These are phyloP conservation scores for Deinandra increscens DNA, from an alignment of 129 eudicot genomes.

Conservation along the genomic window DNA sequence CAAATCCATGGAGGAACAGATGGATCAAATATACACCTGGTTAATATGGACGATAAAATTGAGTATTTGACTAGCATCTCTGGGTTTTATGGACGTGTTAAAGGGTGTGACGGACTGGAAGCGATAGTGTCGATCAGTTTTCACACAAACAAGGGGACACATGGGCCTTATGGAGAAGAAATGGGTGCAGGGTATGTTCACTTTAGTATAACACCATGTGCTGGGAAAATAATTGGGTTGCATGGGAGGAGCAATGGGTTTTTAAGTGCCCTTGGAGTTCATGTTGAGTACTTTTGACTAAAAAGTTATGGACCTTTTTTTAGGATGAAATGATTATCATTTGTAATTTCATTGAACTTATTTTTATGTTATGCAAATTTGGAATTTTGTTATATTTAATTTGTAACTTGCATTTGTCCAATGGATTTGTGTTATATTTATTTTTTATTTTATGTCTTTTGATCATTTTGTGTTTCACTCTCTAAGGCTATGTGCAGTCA, in stretches of 20 bases:
- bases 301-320: no score
- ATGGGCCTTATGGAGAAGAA: slow-evolving; percentile 28
- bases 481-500: no score
- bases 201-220: not conserved
- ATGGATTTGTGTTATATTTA: no score
- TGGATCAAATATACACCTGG: not conserved
- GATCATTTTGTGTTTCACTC: no score
- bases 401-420: no score
- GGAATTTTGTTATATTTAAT: no score
- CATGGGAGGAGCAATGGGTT: not conserved
- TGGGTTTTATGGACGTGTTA: slow-evolving; percentile 22
- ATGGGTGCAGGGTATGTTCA: not conserved
- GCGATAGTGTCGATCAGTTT: slow-evolving; percentile 18
- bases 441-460: no score
- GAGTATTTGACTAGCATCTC: slow-evolving; percentile 6
- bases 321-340: no score
- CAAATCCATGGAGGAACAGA: slow-evolving; percentile 19
- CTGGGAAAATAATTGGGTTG: not conserved
- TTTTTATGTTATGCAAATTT: no score
- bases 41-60: not conserved
- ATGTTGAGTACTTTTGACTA: slow-evolving; percentile 2
- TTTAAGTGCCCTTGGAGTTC: not conserved
- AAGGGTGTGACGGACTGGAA: slow-evolving; percentile 7
- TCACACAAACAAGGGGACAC: slow-evolving; percentile 23
- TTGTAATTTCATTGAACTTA: no score